Evolutionary conservation across 23 red algal genomes (phyloP), one percentile per base, ranked within the genome.

Genomic region (Agarophyton chilense): DNA sequence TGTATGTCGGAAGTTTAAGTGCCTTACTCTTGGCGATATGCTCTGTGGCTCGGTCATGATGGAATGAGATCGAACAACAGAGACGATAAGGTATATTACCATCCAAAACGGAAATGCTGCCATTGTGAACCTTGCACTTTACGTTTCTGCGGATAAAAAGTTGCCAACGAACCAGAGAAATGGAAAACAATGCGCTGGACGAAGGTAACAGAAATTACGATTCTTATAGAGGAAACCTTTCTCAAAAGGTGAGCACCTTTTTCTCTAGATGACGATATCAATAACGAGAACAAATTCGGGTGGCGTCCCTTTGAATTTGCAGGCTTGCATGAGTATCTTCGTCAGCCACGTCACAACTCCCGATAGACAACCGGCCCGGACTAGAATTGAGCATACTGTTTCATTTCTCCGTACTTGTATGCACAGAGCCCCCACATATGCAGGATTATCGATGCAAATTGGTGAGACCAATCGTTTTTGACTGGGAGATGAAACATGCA

Each of bases 41-140:
- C 73, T 77, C 71, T 89, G 67, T 78, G 85, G 85, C 9, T 61
- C 25, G 8, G 85, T 77, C 85, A 89, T 78, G 43, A 89, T 70
- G 22, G 85, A 89, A 78, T 89, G 85, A 53, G 72, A 18, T 41
- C 12, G n/a, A 46, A 39, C 67, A 52, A 49, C 7, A 49, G 43
- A 10, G 9, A 19, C 13, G 8, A 74, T 4, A 26, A 74, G 39
- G 12, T 1, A 47, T 0, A 74, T 49, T 19, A 38, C 2, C 17
- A 29, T 31, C 60, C 60, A 65, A 17, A 65, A 65, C 2, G 60
- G 17, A 65, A 12, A 38, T 31, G 28, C 5, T 65, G 60, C 31
- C 60, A 65, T 65, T 14, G 60, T 4, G 13, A 38, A 65, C 0
- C 6, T 65, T 65, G 60, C 33, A 0, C 18, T 31, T 65, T 14